A percentile compares a stretch with the other conserved stretches of the same genome.
Evolutionary conservation across 2,329 filamentous ascomycete genomes (phyloP).

Genomic region (Furcasterigmium sp.): DNA sequence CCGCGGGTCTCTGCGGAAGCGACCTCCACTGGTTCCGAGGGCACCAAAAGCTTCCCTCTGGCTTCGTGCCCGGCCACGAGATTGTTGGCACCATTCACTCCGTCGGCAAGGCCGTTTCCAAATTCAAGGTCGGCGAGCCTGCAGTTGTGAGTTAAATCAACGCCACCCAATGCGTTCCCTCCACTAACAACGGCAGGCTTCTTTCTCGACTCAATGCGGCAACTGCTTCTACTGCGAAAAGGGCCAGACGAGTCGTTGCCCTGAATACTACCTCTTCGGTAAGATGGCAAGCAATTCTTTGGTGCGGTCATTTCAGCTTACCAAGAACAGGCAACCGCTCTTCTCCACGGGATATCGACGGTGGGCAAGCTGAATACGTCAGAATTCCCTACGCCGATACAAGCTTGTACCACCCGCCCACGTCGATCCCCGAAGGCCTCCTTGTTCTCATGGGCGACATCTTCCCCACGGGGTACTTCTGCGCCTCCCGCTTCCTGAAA

Average conservation of each 20-base stretch:
- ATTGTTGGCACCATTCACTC: conserved; percentile 33
- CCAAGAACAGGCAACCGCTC: too few relatives aligned
- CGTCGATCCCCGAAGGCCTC: background rate
- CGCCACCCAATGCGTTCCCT: too few relatives aligned
- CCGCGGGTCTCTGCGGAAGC: conserved; percentile 32
- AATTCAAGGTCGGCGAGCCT: conserved; percentile 34
- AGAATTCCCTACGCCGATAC: background rate
- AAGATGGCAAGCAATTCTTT: background rate
- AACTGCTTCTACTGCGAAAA: background rate
- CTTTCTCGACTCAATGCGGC: background rate
- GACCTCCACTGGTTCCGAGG: conserved; percentile 41
- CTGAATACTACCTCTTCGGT: background rate
- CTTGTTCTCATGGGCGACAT: conserved; percentile 1
- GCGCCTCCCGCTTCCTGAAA: background rate
- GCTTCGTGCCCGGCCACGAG: conserved; percentile 39
- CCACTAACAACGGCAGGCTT: background rate
- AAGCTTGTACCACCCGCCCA: background rate
- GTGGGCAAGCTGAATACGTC: conserved; percentile 1
- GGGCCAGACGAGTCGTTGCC: background rate
- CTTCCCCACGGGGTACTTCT: background rate
- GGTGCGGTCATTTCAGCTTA: too few relatives aligned
- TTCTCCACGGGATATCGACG: background rate
- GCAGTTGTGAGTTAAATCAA: conserved; percentile 27
- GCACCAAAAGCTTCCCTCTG: conserved; percentile 29
- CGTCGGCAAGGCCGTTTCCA: conserved; percentile 32